phyloP scores from a whole-genome alignment of 257 asterid genomes.

The Schizonepeta tenuifolia region DNA sequence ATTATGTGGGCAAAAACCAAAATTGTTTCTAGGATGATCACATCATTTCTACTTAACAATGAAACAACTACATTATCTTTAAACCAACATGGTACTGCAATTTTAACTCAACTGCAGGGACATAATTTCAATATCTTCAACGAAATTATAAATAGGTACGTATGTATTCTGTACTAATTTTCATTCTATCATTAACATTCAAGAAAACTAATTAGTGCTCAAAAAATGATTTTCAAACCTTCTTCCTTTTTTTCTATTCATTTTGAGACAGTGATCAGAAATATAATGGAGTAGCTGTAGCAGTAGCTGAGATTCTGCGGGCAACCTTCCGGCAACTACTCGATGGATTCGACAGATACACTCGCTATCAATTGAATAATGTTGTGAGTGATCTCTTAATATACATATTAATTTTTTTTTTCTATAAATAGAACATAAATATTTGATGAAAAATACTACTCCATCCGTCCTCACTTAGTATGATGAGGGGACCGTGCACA shows the following conservation, averaged over 20 bases:
- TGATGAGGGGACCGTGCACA: too few relatives aligned
- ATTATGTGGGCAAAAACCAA: conserved; percentile 46
- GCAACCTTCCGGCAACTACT: conserved; percentile 30
- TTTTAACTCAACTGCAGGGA: conserved; percentile 11
- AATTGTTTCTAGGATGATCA: conserved; percentile 33
- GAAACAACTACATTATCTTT: conserved; percentile 6
- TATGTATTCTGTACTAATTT: too few relatives aligned
- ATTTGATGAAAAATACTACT: neutral
- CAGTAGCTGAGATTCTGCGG: neutral
- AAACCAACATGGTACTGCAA: conserved; percentile 15
- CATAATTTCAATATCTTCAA: neutral
- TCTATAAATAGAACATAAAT: neutral
- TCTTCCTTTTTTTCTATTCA: neutral
- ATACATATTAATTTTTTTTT: too few relatives aligned
- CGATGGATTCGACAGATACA: conserved; percentile 27
- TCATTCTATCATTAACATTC: too few relatives aligned
- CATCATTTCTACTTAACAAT: conserved; percentile 18
- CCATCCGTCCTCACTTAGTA: too few relatives aligned
- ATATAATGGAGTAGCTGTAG: neutral
- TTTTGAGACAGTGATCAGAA: neutral
- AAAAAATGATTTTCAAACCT: too few relatives aligned
- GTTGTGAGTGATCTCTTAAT: conserved; percentile 35
- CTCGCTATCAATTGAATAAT: conserved; percentile 26
- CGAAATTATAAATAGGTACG: conserved; percentile 29
- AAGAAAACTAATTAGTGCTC: too few relatives aligned